Conservation (phyloP, 176 grass and related monocot genomes). For the Otatea glauca region DNA sequence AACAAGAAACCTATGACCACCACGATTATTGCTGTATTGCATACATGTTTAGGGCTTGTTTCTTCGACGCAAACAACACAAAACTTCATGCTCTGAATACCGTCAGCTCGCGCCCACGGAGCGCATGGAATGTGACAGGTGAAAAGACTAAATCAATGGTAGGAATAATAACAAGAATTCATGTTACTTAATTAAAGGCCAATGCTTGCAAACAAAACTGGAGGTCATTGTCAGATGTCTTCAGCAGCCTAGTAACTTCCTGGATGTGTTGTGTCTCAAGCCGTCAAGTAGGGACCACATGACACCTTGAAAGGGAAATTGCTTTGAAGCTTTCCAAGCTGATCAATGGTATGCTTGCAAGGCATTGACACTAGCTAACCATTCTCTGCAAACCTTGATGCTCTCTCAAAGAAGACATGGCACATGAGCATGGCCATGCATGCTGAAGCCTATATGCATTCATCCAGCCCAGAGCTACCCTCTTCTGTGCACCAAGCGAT, state of each 20-base stretch:
- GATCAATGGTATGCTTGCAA: slow-evolving; percentile 25
- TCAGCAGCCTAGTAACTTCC: not conserved
- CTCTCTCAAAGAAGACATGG: not conserved
- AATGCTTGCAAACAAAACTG: not conserved
- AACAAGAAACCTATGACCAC: not conserved
- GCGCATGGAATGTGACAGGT: not conserved
- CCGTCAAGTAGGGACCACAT: not conserved
- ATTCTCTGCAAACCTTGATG: not conserved
- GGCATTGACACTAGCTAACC: not conserved
- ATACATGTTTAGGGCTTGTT: not conserved
- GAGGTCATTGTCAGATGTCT: not conserved
- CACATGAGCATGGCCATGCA: slow-evolving; percentile 10
- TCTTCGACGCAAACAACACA: not conserved
- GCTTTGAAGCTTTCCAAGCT: slow-evolving; percentile 9
- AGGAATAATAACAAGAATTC: not conserved
- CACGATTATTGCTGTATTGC: not conserved
- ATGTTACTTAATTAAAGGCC: not conserved
- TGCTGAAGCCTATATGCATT: not conserved
- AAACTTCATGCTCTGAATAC: not conserved
- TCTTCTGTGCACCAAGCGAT: not conserved
- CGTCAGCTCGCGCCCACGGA: not conserved
- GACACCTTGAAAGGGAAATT: not conserved
- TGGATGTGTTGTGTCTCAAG: not conserved
- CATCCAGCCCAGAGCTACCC: slow-evolving; percentile 12
- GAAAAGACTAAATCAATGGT: not conserved